phyloP scores from a whole-genome alignment of 179 eudicot species.

The Heliamphora pulchella region DNA sequence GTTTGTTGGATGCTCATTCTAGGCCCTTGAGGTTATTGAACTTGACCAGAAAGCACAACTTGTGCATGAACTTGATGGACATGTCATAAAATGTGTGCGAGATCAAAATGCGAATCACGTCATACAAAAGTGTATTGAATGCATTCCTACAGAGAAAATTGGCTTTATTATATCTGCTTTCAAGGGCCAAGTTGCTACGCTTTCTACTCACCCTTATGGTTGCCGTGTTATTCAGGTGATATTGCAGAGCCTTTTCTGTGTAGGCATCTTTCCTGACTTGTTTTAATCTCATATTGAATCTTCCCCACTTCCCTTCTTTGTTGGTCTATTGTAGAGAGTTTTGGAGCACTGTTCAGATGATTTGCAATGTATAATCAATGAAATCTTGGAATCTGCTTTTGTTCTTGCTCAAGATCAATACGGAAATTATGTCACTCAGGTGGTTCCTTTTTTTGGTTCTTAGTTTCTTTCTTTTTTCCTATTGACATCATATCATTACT shows the following conservation, averaged over 20 bases:
- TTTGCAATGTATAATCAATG: slow-evolving; percentile 66
- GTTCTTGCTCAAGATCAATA: slow-evolving; percentile 89
- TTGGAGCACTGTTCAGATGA: slow-evolving; percentile 78
- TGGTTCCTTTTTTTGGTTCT: slow-evolving; percentile 15
- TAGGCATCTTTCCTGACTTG: slow-evolving; percentile 5
- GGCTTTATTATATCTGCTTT: slow-evolving; percentile 72
- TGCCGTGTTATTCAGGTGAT: slow-evolving; percentile 93
- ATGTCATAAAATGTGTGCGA: slow-evolving; percentile 75
- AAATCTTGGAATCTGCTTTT: slow-evolving; percentile 74
- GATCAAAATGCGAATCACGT: slow-evolving; percentile 98
- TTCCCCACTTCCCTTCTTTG: not conserved
- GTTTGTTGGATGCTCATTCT: slow-evolving; percentile 1
- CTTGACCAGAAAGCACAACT: slow-evolving; percentile 73
- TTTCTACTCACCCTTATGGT: slow-evolving; percentile 94
- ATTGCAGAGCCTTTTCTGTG: not conserved
- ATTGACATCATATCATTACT: not conserved
- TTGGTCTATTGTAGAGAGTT: slow-evolving; percentile 48
- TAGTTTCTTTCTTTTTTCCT: not conserved
- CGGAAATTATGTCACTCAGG: slow-evolving; percentile 96
- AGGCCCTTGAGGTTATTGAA: slow-evolving; percentile 94
- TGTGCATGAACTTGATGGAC: slow-evolving; percentile 81
- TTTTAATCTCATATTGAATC: not conserved
- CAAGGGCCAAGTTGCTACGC: slow-evolving; percentile 60
- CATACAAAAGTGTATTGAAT: slow-evolving; percentile 83
- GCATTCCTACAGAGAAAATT: slow-evolving; percentile 59